Conservation (phyloP, 2,329 filamentous ascomycete species). For the Chalaropsis ovoidea region DNA sequence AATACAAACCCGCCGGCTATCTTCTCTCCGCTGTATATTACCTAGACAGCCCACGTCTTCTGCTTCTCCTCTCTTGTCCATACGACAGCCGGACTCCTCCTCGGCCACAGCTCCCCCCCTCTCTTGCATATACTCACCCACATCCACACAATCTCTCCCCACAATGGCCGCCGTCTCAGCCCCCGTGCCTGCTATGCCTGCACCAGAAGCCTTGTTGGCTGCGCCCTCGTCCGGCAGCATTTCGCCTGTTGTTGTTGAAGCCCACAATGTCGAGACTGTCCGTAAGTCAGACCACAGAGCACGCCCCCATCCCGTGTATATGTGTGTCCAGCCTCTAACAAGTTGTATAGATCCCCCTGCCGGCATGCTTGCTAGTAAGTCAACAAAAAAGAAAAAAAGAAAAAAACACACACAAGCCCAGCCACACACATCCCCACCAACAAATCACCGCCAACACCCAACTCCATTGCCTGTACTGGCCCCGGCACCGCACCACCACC, state of each 20-base stretch:
- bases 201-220: not conserved
- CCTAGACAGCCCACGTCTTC: not conserved
- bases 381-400: not conserved
- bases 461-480: no score
- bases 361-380: constrained; percentile 59
- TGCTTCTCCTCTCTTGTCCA: not conserved
- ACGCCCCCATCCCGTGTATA: not conserved
- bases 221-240: constrained; percentile 2
- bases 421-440: not conserved
- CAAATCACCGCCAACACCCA: not conserved
- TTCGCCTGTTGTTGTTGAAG: constrained; percentile 57
- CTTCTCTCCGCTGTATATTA: not conserved
- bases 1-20: not conserved
- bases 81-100: not conserved
- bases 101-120: not conserved
- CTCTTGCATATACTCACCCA: not conserved
- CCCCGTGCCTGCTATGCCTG: constrained; percentile 5
- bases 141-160: not conserved
- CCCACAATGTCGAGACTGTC: constrained; percentile 65
- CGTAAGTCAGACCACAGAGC: constrained; percentile 38
- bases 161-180: constrained; percentile 20
- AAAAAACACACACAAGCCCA: not conserved
- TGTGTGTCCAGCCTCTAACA: not conserved
- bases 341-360: constrained; percentile 45
- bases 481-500: not conserved